These are phyloP conservation scores for Dactylella cylindrospora DNA, from an alignment of 2,329 filamentous ascomycete species.

Conservation along the genomic window DNA sequence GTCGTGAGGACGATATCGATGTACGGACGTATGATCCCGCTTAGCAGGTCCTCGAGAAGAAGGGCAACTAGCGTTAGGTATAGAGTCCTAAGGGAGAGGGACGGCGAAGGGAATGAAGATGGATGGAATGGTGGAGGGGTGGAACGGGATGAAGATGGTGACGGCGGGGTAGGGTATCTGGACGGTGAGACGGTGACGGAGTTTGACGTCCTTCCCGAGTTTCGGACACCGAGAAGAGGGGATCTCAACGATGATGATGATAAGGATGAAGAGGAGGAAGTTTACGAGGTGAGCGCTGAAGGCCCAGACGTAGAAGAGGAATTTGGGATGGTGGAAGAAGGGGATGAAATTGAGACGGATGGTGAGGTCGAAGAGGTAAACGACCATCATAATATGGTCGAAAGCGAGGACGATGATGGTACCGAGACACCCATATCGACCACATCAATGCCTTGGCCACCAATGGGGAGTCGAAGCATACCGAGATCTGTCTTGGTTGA, in stretches of 20 bases:
- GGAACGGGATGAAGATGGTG: conserved; percentile 13
- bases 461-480: conserved; percentile 23
- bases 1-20: conserved; percentile 23
- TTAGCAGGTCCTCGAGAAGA: conserved; percentile 16
- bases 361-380: background rate
- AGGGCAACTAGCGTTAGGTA: background rate
- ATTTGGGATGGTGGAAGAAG: background rate
- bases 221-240: conserved; percentile 13
- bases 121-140: background rate
- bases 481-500: background rate
- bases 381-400: background rate
- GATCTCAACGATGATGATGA: conserved; percentile 22
- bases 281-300: no score
- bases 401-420: conserved; percentile 30
- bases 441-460: conserved; percentile 16
- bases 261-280: conserved; percentile 21
- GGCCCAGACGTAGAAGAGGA: background rate
- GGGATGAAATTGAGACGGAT: background rate
- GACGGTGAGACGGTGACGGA: conserved; percentile 38
- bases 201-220: conserved; percentile 25
- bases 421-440: conserved; percentile 22
- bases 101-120: background rate
- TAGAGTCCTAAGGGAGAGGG: conserved; percentile 1
- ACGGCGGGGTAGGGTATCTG: conserved; percentile 2
- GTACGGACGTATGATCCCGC: conserved; percentile 27